phyloP scores from a whole-genome alignment of 2,329 filamentous ascomycete genomes.

The Neocucurbitaria cava region DNA sequence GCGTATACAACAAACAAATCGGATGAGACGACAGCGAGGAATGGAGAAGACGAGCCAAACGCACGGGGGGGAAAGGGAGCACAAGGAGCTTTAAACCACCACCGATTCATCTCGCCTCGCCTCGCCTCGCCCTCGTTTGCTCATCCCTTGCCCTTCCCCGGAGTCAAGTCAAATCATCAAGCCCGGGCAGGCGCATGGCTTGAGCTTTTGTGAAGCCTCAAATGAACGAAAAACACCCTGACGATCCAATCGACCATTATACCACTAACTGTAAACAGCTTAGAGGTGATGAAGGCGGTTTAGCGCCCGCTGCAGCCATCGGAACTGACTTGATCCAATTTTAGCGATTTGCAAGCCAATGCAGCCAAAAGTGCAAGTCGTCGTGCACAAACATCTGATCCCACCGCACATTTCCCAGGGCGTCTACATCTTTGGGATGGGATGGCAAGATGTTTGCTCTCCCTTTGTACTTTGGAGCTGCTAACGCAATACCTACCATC shows the following conservation, averaged over 20 bases:
- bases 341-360: conserved; percentile 11
- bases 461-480: not conserved
- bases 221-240: conserved; percentile 1
- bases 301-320: conserved; percentile 5
- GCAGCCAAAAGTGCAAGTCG: no score
- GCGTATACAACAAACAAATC: not conserved
- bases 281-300: not conserved
- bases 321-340: conserved; percentile 1
- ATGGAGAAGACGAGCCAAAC: conserved; percentile 3
- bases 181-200: no score
- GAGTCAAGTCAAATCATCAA: no score
- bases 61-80: not conserved
- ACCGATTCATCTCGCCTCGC: no score
- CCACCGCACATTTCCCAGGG: not conserved
- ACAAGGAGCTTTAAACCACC: conserved; percentile 2
- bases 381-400: not conserved
- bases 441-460: no score
- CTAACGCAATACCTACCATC: not conserved
- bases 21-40: conserved; percentile 5
- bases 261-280: not conserved
- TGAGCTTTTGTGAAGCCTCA: no score
- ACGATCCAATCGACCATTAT: not conserved
- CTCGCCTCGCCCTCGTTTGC: no score
- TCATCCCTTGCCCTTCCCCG: conserved; percentile 6
- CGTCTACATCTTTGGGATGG: no score